A percentile compares a stretch with the other conserved stretches of the same genome.
phyloP scores from a whole-genome alignment of 2,329 filamentous ascomycete species.

The Aschersonia sp. region DNA sequence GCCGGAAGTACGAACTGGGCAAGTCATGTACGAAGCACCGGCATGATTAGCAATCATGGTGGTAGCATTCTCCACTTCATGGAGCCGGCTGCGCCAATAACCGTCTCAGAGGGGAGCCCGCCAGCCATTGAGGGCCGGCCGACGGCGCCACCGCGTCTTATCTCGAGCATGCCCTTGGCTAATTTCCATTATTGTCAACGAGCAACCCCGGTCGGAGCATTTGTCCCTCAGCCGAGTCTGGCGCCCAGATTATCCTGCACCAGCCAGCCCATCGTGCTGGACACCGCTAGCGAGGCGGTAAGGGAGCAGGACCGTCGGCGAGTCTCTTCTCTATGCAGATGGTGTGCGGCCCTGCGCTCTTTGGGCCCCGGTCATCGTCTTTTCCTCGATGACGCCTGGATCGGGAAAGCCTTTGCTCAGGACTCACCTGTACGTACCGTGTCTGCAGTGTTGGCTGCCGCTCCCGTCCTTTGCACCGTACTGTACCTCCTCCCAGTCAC shows the following conservation, averaged over 20 bases:
- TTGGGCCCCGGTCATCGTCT: too few relatives aligned
- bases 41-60: constrained; percentile 1
- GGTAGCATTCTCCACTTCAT: not conserved
- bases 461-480: too few relatives aligned
- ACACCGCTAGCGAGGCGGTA: too few relatives aligned
- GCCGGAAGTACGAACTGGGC: not conserved
- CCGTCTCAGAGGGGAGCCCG: too few relatives aligned
- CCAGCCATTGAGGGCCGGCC: not conserved
- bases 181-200: not conserved
- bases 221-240: not conserved
- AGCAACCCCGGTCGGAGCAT: not conserved
- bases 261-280: too few relatives aligned
- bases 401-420: not conserved
- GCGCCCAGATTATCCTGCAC: not conserved
- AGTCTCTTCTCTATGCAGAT: too few relatives aligned
- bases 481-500: too few relatives aligned
- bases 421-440: too few relatives aligned
- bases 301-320: too few relatives aligned
- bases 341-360: too few relatives aligned
- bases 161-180: not conserved
- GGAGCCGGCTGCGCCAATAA: too few relatives aligned
- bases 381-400: not conserved
- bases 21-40: not conserved
- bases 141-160: not conserved
- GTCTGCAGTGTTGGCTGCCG: too few relatives aligned